Base-by-base conservation (phyloP, 768 basidiomycete genomes). In the Pisolithus sp. region DNA sequence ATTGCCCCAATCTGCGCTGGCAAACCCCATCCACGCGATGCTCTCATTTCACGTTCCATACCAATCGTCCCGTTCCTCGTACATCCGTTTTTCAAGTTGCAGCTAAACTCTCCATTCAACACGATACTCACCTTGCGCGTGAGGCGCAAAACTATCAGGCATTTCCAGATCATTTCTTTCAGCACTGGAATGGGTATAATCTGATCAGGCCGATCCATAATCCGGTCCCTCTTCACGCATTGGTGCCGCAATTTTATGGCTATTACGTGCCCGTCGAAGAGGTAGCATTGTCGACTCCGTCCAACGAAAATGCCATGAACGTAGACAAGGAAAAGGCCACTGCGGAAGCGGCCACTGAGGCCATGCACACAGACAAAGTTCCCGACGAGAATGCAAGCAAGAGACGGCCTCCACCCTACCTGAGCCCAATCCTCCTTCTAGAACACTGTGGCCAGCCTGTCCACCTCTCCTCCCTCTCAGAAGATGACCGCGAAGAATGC, bases 231-330 rank as follows among this genome's bases (percentile, higher is more conserved):
- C 67, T 77, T 4, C 67, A 71, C 7, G 73, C 83, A 0, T 44
- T 83, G 44, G 77, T 80, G 3, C 83, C 84, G 0, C 81, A 83
- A 60, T 85, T 76, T 62, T 85, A 80, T 56, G 83, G 85, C 1
- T 81, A 79, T 63, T 85, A 84, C 56, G 44, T 37, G 1, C n/a
- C 66, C 66, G 8, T 63, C 49, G 39, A 49, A 43, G 20, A 45
- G 12, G 24, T 8, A 7, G 3, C 24, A 4, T 34, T 15, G 34
- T 34, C 34, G 30, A 30, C 7, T 3, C 30, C 30, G 34, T n/a
- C n/a, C n/a, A 13, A 34, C 34, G 13, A 34, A 34, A 15, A 13
- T 34, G 13, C 34, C 34, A 13, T 15, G 34, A 5, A 34, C 34
- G 34, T 31, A 31, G 30, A 31, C 30, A 31, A 12, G 30, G 30